Evolutionary conservation across 805 yeast species (phyloP), one percentile per base, ranked within the genome.

Genomic region (Yarrowia hollandica): DNA sequence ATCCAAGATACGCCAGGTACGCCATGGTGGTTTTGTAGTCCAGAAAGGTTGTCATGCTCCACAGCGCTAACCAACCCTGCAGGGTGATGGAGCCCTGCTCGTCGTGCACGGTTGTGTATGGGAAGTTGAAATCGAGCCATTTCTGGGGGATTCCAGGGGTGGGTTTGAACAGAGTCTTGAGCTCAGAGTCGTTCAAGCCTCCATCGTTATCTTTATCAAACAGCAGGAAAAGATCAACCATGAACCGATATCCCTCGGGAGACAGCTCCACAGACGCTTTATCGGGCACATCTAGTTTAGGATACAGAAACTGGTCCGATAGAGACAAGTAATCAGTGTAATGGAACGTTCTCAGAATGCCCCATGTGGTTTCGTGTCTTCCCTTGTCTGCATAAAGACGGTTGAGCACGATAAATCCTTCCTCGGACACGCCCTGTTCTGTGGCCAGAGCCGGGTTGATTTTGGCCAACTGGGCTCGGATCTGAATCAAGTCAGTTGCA

Each of bases 11-110:
- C 0, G 95, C 96, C 62, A 94, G 73, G 67, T 92, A 94, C 54
- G 90, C 95, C 54, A 94, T 77, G 0, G 98, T 90, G 0, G 90
- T 85, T 65, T 80, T 83, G 68, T 87, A 83, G 66, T 91, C 96
- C 26, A 94, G 74, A 64, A 83, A 90, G 0, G 98, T 92, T 0
- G 97, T 90, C 88, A 94, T 87, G 65, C 92, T 86, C 99, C 99
- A 94, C 67, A 92, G 98, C 0, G 99, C 99, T 34, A 94, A 74
- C 99, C 99, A 94, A 2, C 99, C 99, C 73, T 95, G 99, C 23
- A 94, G 72, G 0, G 98, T 90, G 4, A 94, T 90, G 68, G 83
- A 81, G 0, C 96, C 97, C 63, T 84, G 85, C 64, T 90, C 97
- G 68, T 90, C 91, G 57, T 96, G 82, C 1, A 92, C 96, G 10